Evolutionary conservation across 768 basidiomycete species (phyloP).

Genomic region (Melanogaster broomeanus): DNA sequence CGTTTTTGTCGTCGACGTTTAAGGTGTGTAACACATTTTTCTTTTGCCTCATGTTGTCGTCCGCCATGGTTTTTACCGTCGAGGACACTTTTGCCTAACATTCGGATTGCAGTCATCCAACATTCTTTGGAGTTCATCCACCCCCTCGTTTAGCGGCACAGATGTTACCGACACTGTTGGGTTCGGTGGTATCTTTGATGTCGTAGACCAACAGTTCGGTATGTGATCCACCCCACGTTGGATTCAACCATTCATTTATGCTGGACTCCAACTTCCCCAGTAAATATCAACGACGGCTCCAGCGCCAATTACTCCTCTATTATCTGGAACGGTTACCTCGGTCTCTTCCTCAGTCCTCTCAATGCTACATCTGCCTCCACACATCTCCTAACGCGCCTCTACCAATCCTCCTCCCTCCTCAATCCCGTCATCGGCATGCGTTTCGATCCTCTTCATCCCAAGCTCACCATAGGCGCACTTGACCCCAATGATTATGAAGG

Average conservation of each 20-base stretch:
- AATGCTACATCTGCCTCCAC: conserved; percentile 10
- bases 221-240: background rate
- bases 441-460: conserved; percentile 29
- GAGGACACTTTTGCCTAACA: background rate
- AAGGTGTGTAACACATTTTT: conserved; percentile 21
- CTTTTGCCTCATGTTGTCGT: background rate
- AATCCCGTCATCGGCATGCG: conserved; percentile 33
- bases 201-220: conserved; percentile 15
- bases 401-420: conserved; percentile 25
- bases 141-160: conserved; percentile 18
- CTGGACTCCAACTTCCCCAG: conserved; percentile 5
- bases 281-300: conserved; percentile 24
- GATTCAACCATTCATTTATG: background rate
- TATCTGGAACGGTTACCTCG: conserved; percentile 24
- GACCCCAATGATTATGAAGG: conserved; percentile 34
- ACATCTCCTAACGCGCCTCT: conserved; percentile 19
- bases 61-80: background rate
- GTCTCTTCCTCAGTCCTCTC: conserved; percentile 26
- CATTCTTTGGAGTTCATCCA: conserved; percentile 13
- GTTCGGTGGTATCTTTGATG: conserved; percentile 20
- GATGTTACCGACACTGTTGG: conserved; percentile 18
- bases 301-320: background rate
- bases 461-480: conserved; percentile 32
- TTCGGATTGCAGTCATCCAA: conserved; percentile 14
- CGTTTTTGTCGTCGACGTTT: conserved; percentile 23